Evolutionary conservation across 2,329 filamentous ascomycete genomes (phyloP).

Genomic region (Botrytis medusae): DNA sequence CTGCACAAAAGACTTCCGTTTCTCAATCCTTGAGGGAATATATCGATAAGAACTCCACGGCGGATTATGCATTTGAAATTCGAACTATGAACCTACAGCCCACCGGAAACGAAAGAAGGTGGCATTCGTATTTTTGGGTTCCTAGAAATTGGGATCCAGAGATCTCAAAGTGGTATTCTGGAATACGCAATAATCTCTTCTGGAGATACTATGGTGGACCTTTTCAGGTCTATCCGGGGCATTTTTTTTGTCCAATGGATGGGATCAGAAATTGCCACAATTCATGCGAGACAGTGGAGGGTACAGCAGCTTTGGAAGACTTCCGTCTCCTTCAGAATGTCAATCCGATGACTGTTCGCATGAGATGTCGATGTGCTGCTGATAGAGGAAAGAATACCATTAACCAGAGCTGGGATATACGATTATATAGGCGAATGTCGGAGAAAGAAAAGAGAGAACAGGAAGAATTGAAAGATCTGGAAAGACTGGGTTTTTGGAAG

Average conservation of each 20-base stretch:
- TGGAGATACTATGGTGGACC: background rate
- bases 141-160: constrained; percentile 2
- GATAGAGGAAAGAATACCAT: background rate
- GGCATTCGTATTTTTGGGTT: background rate
- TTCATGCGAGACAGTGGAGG: background rate
- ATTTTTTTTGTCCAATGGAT: background rate
- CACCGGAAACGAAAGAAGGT: background rate
- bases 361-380: background rate
- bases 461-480: no score
- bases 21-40: background rate
- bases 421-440: background rate
- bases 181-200: background rate
- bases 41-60: background rate
- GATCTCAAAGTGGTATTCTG: background rate
- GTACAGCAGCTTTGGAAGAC: background rate
- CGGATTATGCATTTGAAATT: background rate
- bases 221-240: background rate
- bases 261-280: background rate
- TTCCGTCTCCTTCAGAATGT: background rate
- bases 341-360: background rate
- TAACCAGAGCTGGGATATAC: background rate
- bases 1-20: background rate
- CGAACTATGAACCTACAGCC: background rate
- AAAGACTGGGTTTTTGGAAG: background rate
- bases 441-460: background rate